A percentile compares a stretch with the other conserved stretches of the same genome.
Conservation (phyloP, 2,329 filamentous ascomycete genomes). For the Colletotrichum viniferum region DNA sequence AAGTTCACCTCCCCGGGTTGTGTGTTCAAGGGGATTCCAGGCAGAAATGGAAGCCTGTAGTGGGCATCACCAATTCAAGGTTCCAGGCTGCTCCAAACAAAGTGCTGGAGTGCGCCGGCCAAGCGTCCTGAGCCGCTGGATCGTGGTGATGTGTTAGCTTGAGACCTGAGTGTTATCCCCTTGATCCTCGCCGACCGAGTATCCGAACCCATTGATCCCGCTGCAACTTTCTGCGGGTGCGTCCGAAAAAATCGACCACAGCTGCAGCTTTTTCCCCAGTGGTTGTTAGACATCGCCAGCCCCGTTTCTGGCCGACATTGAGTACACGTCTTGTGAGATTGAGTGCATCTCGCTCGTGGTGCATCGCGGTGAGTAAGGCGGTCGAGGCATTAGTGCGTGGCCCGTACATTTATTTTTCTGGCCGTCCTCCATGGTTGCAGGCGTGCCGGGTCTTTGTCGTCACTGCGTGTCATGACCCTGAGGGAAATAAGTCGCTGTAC, state of each 20-base stretch:
- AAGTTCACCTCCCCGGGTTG: not conserved
- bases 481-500: slow-evolving; percentile 11
- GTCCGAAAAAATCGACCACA: not conserved
- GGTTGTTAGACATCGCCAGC: not conserved
- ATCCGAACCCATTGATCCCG: not conserved
- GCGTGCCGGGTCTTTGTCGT: not conserved
- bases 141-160: not conserved
- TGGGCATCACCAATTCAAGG: slow-evolving; percentile 14
- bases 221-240: not conserved
- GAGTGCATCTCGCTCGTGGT: not conserved
- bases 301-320: not conserved
- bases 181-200: slow-evolving; percentile 9
- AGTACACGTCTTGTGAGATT: not conserved
- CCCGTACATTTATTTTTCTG: not conserved
- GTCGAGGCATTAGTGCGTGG: not conserved
- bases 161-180: not conserved
- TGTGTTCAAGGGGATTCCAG: slow-evolving; percentile 11
- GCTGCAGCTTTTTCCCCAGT: not conserved
- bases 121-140: not conserved
- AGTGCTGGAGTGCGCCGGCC: slow-evolving; percentile 7
- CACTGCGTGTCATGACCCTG: not conserved
- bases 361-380: not conserved
- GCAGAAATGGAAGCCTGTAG: not conserved
- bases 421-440: not conserved
- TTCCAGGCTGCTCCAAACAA: slow-evolving; percentile 8